Base-by-base conservation (phyloP, 2,329 filamentous ascomycete genomes). In the Exophiala lecanii-corni region DNA sequence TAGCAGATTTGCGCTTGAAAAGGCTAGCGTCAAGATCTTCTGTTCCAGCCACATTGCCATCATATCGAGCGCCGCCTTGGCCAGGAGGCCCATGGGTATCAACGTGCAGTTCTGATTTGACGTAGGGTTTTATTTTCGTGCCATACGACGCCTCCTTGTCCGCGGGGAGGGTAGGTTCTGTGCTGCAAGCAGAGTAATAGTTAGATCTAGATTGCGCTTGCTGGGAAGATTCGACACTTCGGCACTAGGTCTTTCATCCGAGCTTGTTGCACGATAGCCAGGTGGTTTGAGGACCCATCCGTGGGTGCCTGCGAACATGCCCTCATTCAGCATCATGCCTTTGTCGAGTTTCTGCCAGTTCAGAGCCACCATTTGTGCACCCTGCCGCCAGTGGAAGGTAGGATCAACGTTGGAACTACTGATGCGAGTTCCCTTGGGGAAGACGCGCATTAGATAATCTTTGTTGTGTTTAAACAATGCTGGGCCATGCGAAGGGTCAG, bases 301-400 rank as follows among this genome's bases (percentile, higher is more conserved):
- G 31, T 78, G 70, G 38, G 86, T 84, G 7, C 81, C 85, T 2
- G 80, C 76, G 64, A 95, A 95, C 87, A 94, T 92, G 55, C 80
- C 89, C 59, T 92, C 82, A 59, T 96, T 96, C 10, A 95, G 75
- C 91, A 96, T 96, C 82, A 94, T 94, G 21, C 87, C 89, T 55
- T 87, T 84, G 58, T 96, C 89, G 63, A 85, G 82, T 49, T 82
- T 83, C 64, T 97, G 89, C 87, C 89, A 97, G 66, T 96, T 96
- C 48, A 97, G 71, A 0, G 89, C 89, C 1, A 94, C 88, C 55
- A 96, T 83, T 64, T 96, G 89, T 2, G 94, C 83, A 10, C 89
- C 89, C 52, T 86, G 82, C 21, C 87, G 77, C 89, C 89, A 96
- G 64, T 89, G 92, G 3, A 83, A 74, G 1, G 81, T 78, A 3